Base-by-base conservation (phyloP, 1,139 yeast genomes). In the Yamadazyma dushanensis region DNA sequence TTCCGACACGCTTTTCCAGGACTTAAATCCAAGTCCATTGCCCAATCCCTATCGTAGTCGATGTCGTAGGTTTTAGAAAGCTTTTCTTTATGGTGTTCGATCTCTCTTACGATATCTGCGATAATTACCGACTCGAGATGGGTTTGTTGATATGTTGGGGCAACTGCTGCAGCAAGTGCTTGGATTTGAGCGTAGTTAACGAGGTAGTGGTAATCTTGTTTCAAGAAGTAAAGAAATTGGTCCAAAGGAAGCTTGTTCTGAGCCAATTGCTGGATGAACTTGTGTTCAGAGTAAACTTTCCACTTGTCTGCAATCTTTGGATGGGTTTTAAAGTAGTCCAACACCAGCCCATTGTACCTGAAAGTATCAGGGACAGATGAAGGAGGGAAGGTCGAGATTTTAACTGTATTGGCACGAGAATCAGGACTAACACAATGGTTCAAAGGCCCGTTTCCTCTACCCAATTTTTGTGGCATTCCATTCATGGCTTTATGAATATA, bases 131-230 rank as follows among this genome's bases (percentile, higher is more conserved):
- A 66, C 37, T 80, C 78, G 5, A 74, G 62, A 32, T 70, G 72
- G 18, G 80, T 71, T 37, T 74, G 76, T 8, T 63, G 72, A 40
- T 74, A 61, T 25, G 68, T 66, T 9, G 84, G 81, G 0, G 89
- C 81, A 37, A 76, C 73, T 21, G 82, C 72, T 1, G 82, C 82
- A 1, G 89, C 81, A 20, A 79, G 57, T 5, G 80, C 78, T 48
- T 83, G 88, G 14, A 85, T 72, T 39, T 78, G 76, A 0, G 87
- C 85, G 53, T 85, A 86, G 44, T 79, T 83, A 17, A 78, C 60
- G 39, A 87, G 63, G 50, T 85, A 86, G 29, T 77, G 70, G 56
- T 80, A 83, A 54, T 87, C 95, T 54, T 87, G 95, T 44, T 73
- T 73, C 43, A 85, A 63, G 48, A 70, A 87, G 49, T 75, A 73